Conservation (phyloP, 768 basidiomycete genomes). For the Tulasnella sp. region DNA sequence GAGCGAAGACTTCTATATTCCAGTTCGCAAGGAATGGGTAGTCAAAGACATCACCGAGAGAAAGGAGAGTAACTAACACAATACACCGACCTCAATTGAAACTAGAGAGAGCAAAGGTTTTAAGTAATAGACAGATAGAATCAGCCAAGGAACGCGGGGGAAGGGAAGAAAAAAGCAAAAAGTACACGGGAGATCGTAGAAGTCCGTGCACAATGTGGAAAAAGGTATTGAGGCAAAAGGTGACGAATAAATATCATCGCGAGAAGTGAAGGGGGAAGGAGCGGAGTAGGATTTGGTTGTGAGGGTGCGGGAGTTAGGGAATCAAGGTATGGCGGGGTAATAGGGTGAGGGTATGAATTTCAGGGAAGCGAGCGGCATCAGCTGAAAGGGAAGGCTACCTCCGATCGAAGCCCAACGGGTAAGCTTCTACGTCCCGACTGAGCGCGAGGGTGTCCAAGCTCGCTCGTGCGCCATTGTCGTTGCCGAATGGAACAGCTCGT, state of each 20-base stretch:
- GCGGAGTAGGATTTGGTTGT: background rate
- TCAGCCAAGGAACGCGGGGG: background rate
- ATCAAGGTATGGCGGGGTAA: background rate
- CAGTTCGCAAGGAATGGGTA: background rate
- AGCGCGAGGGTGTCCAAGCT: constrained; percentile 84
- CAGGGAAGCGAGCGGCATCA: background rate
- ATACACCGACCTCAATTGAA: constrained; percentile 20
- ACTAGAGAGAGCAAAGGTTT: background rate
- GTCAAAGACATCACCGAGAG: constrained; percentile 10
- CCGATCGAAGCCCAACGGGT: constrained; percentile 54
- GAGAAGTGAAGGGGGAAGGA: background rate
- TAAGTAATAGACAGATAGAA: constrained; percentile 11
- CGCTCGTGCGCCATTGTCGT: constrained; percentile 49
- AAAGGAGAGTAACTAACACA: constrained; percentile 11
- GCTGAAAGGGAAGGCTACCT: background rate
- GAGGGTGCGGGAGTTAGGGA: background rate
- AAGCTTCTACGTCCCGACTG: constrained; percentile 81
- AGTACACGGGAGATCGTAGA: constrained; percentile 5
- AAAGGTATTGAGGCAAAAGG: background rate
- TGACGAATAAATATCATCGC: constrained; percentile 14
- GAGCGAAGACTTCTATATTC: constrained; percentile 18
- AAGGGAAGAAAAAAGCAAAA: background rate
- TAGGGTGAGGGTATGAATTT: constrained; percentile 3
- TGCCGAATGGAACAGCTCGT: constrained; percentile 51
- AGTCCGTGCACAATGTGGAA: background rate